Percentiles rank a stretch among this genome's conserved stretches.
Evolutionary conservation across 495 filamentous ascomycete genomes (phyloP).

Genomic region (Neurospora tetraspora): DNA sequence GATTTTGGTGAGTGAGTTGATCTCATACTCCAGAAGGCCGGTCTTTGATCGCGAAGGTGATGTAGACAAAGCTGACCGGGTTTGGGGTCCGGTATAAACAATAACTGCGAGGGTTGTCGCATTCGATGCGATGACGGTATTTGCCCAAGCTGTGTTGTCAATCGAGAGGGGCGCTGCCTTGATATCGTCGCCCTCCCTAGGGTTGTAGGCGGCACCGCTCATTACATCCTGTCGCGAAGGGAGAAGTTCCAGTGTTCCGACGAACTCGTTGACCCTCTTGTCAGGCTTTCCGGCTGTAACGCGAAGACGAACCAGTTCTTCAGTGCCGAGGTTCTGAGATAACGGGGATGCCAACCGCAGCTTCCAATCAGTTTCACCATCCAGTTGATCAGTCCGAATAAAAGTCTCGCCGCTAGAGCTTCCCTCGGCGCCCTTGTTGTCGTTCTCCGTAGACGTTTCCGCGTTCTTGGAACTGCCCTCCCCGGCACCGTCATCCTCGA

Average conservation of each 20-base stretch:
- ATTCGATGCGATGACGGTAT: constrained; percentile 91
- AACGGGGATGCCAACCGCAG: constrained; percentile 75
- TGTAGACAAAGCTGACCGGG: constrained; percentile 87
- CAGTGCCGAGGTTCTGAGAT: constrained; percentile 60
- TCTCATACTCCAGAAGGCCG: constrained; percentile 88
- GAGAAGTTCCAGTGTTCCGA: constrained; percentile 65
- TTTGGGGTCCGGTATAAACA: constrained; percentile 91
- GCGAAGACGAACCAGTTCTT: constrained; percentile 60
- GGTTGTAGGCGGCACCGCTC: constrained; percentile 15
- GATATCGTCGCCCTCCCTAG: constrained; percentile 11
- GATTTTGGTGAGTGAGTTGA: constrained; percentile 97
- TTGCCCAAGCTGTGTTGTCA: constrained; percentile 98
- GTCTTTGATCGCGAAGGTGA: constrained; percentile 85
- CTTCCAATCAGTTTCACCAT: constrained; percentile 99
- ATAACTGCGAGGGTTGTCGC: constrained; percentile 79
- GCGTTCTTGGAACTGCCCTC: constrained; percentile 15
- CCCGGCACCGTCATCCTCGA: constrained; percentile 16
- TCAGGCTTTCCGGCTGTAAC: constrained; percentile 83
- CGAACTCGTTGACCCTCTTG: constrained; percentile 85
- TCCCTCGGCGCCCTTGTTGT: constrained; percentile 11
- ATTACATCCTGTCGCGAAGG: constrained; percentile 32
- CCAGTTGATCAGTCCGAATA: constrained; percentile 93
- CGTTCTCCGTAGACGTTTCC: neutral
- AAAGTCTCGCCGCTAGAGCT: constrained; percentile 73
- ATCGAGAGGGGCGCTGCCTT: constrained; percentile 71